Conservation (phyloP, 371 early-diverging fungal genomes). For the Mortierella sp. region DNA sequence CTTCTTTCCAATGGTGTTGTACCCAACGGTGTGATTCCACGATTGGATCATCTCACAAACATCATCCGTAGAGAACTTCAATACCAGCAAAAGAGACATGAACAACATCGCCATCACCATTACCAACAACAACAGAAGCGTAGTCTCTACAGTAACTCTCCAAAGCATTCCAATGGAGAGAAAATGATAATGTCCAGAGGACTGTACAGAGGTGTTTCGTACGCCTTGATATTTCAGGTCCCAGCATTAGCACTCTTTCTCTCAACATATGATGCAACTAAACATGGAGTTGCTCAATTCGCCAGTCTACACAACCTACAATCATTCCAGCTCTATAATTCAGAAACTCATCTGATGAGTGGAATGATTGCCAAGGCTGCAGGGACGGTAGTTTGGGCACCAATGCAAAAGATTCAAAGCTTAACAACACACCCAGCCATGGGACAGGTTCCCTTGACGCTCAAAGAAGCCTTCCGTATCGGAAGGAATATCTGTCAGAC, state of each 20-base stretch:
- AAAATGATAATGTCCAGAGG: constrained; percentile 23
- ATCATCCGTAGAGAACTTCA: constrained; percentile 18
- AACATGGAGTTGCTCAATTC: constrained; percentile 20
- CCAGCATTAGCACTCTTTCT: constrained; percentile 45
- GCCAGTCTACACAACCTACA: constrained; percentile 6
- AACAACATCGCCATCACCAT: background rate
- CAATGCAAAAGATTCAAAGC: constrained; percentile 42
- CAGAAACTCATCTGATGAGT: constrained; percentile 39
- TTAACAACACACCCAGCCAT: constrained; percentile 22
- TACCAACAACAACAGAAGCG: background rate
- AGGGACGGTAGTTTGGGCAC: constrained; percentile 39
- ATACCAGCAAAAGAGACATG: constrained; percentile 12
- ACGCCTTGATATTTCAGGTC: constrained; percentile 43
- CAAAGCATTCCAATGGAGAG: constrained; percentile 5
- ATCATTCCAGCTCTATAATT: constrained; percentile 16
- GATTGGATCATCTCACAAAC: constrained; percentile 16
- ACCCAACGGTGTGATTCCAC: constrained; percentile 18
- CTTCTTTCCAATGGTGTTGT: constrained; percentile 9
- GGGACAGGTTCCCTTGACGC: constrained; percentile 28
- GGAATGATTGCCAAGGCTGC: constrained; percentile 44
- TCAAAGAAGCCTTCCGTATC: constrained; percentile 20
- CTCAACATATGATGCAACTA: constrained; percentile 45
- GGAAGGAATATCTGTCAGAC: constrained; percentile 24
- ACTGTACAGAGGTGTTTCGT: constrained; percentile 32
- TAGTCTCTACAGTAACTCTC: constrained; percentile 2